phyloP scores from a whole-genome alignment of 768 basidiomycete genomes.

The Lactarius evosmus region DNA sequence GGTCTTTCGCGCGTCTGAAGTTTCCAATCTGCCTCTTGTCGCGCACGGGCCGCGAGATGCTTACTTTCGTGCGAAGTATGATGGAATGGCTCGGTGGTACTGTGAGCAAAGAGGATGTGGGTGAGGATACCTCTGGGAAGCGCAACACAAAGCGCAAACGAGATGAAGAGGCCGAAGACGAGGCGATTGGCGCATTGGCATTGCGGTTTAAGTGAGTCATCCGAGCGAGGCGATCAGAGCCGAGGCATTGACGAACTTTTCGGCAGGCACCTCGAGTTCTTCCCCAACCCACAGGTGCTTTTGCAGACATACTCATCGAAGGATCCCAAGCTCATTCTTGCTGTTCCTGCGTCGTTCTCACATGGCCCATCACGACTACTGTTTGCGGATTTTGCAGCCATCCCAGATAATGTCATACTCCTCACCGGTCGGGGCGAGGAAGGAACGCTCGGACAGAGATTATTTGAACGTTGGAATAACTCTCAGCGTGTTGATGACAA shows the following conservation, averaged over 20 bases:
- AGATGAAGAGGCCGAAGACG: slow-evolving; percentile 59
- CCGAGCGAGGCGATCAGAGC: neutral
- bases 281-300: slow-evolving; percentile 76
- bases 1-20: slow-evolving; percentile 82
- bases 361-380: slow-evolving; percentile 87
- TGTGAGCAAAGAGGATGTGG: slow-evolving; percentile 87
- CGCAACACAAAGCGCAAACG: slow-evolving; percentile 44
- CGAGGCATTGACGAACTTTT: neutral
- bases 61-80: slow-evolving; percentile 92
- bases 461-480: slow-evolving; percentile 86
- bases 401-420: slow-evolving; percentile 82
- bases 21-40: slow-evolving; percentile 94
- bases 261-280: slow-evolving; percentile 86
- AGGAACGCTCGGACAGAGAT: slow-evolving; percentile 68
- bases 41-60: slow-evolving; percentile 87
- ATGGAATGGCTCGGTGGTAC: slow-evolving; percentile 99
- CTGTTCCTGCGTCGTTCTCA: slow-evolving; percentile 88
- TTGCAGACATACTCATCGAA: slow-evolving; percentile 79
- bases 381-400: slow-evolving; percentile 81
- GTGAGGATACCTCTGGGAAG: slow-evolving; percentile 63
- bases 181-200: slow-evolving; percentile 79
- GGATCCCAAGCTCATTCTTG: slow-evolving; percentile 90
- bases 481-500: slow-evolving; percentile 75
- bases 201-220: slow-evolving; percentile 80
- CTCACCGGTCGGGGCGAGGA: slow-evolving; percentile 78